phyloP scores from a whole-genome alignment of 768 basidiomycete genomes.

The Auricularia sp. region DNA sequence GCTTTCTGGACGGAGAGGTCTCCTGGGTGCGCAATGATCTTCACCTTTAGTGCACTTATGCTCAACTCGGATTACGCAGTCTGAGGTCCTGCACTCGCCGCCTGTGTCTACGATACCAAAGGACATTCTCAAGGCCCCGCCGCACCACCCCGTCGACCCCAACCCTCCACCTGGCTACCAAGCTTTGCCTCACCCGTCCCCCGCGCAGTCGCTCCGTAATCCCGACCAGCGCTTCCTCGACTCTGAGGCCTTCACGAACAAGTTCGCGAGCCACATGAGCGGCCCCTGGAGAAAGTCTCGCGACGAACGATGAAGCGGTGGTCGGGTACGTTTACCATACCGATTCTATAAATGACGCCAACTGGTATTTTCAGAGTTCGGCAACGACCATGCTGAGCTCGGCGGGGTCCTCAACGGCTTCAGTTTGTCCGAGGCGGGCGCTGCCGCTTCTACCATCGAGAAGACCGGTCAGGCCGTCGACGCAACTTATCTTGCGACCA shows the following conservation, averaged over 20 bases:
- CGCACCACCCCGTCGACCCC: constrained; percentile 85
- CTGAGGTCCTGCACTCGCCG: constrained; percentile 86
- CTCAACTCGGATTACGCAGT: constrained; percentile 31
- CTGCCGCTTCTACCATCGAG: constrained; percentile 77
- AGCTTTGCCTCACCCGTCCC: constrained; percentile 80
- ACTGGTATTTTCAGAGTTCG: constrained; percentile 41
- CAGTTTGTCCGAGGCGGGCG: constrained; percentile 72
- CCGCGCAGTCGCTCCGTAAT: constrained; percentile 77
- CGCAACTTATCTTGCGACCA: constrained; percentile 85
- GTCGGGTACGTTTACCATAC: constrained; percentile 51
- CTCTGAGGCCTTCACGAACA: constrained; percentile 90
- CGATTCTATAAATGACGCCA: constrained; percentile 4
- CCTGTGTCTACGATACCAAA: constrained; percentile 87
- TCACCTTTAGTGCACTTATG: constrained; percentile 4
- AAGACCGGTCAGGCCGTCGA: constrained; percentile 96
- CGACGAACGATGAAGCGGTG: constrained; percentile 86
- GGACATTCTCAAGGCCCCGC: constrained; percentile 90
- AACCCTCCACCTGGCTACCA: constrained; percentile 63
- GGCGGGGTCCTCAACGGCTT: constrained; percentile 90
- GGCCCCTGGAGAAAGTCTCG: constrained; percentile 97
- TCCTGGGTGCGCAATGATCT: constrained; percentile 59
- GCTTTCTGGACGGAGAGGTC: constrained; percentile 90
- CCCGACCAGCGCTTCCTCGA: constrained; percentile 95
- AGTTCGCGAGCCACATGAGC: constrained; percentile 84
- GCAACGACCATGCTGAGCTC: constrained; percentile 82